phyloP scores from a whole-genome alignment of 176 grass and related monocot genomes.

The Oryza punctata region DNA sequence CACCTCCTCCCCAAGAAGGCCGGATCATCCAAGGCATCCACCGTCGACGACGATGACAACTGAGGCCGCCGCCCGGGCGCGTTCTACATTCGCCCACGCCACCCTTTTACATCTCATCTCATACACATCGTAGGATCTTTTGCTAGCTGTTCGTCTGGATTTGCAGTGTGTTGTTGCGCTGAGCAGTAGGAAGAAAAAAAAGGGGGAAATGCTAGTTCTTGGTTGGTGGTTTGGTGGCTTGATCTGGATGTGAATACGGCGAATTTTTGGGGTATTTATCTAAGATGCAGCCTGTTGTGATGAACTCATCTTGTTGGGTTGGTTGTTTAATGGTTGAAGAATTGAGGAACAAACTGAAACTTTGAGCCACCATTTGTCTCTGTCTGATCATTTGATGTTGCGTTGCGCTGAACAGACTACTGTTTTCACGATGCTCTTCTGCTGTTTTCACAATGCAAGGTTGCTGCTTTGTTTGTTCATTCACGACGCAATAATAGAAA shows the following conservation, averaged over 20 bases:
- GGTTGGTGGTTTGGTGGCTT: neutral
- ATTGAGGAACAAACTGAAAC: neutral
- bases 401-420: neutral
- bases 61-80: neutral
- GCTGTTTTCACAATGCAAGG: no score
- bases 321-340: neutral
- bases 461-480: no score
- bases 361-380: neutral
- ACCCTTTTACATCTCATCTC: neutral
- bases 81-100: neutral
- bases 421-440: no score
- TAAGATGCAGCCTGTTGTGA: slow-evolving; percentile 2
- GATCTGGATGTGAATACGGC: slow-evolving; percentile 35
- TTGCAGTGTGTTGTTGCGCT: neutral
- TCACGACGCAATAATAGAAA: no score
- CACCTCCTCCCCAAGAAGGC: slow-evolving; percentile 91
- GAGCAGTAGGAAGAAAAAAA: neutral
- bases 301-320: neutral
- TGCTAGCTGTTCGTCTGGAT: neutral
- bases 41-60: slow-evolving; percentile 54
- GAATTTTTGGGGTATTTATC: slow-evolving; percentile 20
- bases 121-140: neutral
- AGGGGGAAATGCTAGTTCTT: neutral
- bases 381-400: neutral
- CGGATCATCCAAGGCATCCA: slow-evolving; percentile 46